phyloP scores from a whole-genome alignment of 768 basidiomycete genomes.

The Tephrocybe sp. region DNA sequence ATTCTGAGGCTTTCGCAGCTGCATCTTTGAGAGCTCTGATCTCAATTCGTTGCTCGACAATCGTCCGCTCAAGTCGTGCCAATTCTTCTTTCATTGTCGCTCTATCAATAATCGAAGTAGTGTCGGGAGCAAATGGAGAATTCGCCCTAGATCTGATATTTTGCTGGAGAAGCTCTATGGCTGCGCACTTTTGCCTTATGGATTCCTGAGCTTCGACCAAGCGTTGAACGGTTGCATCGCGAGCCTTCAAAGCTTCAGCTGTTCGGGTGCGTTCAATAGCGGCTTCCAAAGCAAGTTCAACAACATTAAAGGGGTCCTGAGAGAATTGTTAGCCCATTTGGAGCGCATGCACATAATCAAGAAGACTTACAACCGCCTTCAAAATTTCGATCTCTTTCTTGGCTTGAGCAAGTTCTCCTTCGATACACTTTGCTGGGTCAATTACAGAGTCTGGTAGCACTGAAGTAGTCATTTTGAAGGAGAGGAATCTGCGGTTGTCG shows the following conservation, averaged over 20 bases:
- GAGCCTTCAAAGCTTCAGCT: constrained; percentile 56
- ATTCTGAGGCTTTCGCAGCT: constrained; percentile 20
- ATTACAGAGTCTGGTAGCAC: background rate
- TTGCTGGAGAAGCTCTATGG: constrained; percentile 44
- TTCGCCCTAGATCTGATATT: constrained; percentile 14
- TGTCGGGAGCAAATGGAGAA: constrained; percentile 8
- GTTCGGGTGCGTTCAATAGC: constrained; percentile 51
- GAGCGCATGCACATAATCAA: constrained; percentile 13
- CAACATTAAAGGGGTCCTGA: constrained; percentile 44
- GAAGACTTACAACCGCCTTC: constrained; percentile 14
- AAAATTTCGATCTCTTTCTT: constrained; percentile 15
- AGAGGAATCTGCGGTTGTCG: background rate
- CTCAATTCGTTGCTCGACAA: constrained; percentile 36
- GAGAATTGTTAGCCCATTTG: background rate
- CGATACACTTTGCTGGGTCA: background rate
- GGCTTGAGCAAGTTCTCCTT: constrained; percentile 8
- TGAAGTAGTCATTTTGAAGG: constrained; percentile 1
- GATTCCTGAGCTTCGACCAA: constrained; percentile 59
- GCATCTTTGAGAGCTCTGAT: constrained; percentile 29
- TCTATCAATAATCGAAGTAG: constrained; percentile 9
- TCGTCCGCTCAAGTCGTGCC: constrained; percentile 30
- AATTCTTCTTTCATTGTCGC: constrained; percentile 36
- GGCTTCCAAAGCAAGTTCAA: constrained; percentile 53
- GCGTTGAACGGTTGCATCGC: constrained; percentile 58
- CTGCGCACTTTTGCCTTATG: constrained; percentile 55